Evolutionary conservation across 345 rosid species (phyloP).

Genomic region (Salix caprea): DNA sequence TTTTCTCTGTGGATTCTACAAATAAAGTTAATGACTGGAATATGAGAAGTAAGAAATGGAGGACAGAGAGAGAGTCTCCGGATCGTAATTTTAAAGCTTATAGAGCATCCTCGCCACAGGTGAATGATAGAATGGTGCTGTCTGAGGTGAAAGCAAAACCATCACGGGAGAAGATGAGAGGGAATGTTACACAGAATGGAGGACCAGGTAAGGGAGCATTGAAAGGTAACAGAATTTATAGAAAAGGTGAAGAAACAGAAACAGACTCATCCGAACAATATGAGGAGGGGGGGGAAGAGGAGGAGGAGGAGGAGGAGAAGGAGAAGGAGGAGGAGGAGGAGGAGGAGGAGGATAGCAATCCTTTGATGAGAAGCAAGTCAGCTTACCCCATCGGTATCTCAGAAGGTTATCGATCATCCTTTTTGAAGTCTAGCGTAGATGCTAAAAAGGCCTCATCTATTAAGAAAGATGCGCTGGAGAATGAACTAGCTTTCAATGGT

Average conservation of each 20-base stretch:
- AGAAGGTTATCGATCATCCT: conserved; percentile 46
- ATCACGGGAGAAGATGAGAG: conserved; percentile 54
- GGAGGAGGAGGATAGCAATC: conserved; percentile 52
- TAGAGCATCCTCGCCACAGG: conserved; percentile 49
- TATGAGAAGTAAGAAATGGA: conserved; percentile 62
- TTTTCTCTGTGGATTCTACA: conserved; percentile 44
- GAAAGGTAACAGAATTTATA: conserved; percentile 43
- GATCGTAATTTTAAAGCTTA: conserved; percentile 45
- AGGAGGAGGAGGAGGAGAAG: no score
- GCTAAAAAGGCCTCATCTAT: conserved; percentile 37
- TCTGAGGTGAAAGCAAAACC: conserved; percentile 52
- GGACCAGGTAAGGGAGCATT: conserved; percentile 33
- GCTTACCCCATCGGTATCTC: conserved; percentile 39
- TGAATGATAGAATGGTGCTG: conserved; percentile 50
- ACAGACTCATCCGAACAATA: conserved; percentile 71
- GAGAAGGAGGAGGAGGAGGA: conserved; percentile 36
- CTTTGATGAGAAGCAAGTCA: conserved; percentile 44
- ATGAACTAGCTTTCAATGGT: conserved; percentile 41
- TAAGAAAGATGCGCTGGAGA: conserved; percentile 42
- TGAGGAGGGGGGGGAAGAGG: conserved; percentile 16
- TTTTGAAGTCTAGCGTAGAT: conserved; percentile 43
- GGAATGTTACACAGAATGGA: conserved; percentile 46
- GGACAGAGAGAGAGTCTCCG: conserved; percentile 49
- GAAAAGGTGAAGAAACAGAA: conserved; percentile 69
- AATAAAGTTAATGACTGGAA: conserved; percentile 54